phyloP scores from a whole-genome alignment of 1,284 basidiomycete genomes.

The Malassezia pachydermatis region DNA sequence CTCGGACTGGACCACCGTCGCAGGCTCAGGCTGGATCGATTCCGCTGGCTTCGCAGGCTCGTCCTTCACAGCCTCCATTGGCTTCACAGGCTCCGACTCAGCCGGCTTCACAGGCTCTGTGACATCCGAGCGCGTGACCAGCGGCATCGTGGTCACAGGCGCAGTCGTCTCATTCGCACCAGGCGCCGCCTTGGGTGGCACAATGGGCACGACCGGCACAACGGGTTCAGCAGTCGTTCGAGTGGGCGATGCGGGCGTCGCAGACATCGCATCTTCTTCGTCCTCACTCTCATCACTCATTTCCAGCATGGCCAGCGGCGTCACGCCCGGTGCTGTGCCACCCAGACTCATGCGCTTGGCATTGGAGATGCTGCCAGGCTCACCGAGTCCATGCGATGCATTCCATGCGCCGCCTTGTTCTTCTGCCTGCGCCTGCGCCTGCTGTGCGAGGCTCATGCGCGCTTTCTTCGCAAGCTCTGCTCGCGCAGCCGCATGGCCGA shows the following conservation, averaged over 20 bases:
- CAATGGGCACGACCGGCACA: background rate
- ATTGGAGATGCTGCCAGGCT: conserved; percentile 6
- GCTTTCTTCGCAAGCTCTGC: conserved; percentile 44
- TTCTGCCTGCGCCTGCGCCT: conserved; percentile 26
- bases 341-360: conserved; percentile 2
- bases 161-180: background rate
- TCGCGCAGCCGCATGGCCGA: conserved; percentile 29
- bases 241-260: too few relatives aligned
- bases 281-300: conserved; percentile 46
- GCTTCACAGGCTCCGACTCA: background rate
- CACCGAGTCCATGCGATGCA: conserved; percentile 19
- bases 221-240: background rate
- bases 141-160: background rate
- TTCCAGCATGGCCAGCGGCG: conserved; percentile 36
- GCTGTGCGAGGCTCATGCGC: conserved; percentile 30
- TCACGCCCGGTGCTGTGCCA: conserved; percentile 3
- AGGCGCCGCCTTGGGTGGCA: background rate
- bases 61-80: background rate
- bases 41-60: background rate
- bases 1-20: background rate
- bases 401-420: conserved; percentile 20
- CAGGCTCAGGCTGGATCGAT: background rate
- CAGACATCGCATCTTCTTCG: conserved; percentile 20
- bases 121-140: background rate
- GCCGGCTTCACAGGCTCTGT: background rate